phyloP scores from a whole-genome alignment of 345 rosid species.

The Sisymbrium irio region DNA sequence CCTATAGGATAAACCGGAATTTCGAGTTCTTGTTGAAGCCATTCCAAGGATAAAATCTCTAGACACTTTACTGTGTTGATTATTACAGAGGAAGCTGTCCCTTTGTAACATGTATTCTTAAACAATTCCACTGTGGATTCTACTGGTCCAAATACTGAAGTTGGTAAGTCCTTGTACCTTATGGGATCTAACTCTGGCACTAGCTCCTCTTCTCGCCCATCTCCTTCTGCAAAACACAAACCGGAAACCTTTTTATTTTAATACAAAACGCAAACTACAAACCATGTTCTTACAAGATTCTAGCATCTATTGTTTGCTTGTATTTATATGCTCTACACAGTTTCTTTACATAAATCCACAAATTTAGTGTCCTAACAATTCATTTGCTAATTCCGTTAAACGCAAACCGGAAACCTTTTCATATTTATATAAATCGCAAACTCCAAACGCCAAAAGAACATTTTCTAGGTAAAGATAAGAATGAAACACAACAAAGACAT shows the following conservation, averaged over 20 bases:
- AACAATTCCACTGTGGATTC: background rate
- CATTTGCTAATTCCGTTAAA: too few relatives aligned
- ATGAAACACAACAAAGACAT: too few relatives aligned
- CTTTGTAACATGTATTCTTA: background rate
- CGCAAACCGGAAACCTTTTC: too few relatives aligned
- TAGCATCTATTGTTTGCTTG: too few relatives aligned
- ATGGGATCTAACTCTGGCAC: background rate
- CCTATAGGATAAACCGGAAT: slow-evolving; percentile 15
- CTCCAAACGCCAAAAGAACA: too few relatives aligned
- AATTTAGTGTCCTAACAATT: too few relatives aligned
- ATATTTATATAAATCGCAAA: too few relatives aligned
- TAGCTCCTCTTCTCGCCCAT: background rate
- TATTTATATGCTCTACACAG: too few relatives aligned
- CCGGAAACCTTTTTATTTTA: too few relatives aligned
- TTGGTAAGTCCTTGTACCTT: background rate
- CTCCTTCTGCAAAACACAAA: background rate
- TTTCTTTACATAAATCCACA: too few relatives aligned
- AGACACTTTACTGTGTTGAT: slow-evolving; percentile 2
- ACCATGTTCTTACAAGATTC: background rate
- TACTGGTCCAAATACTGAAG: background rate
- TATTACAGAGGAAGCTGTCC: background rate
- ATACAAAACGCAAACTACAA: too few relatives aligned
- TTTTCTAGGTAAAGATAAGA: too few relatives aligned
- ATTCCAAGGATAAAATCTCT: background rate
- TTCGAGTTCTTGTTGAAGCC: background rate